A percentile compares a stretch with the other conserved stretches of the same genome.
Conservation (phyloP, 2,329 filamentous ascomycete genomes). For the Hymenoscyphus salicellus region DNA sequence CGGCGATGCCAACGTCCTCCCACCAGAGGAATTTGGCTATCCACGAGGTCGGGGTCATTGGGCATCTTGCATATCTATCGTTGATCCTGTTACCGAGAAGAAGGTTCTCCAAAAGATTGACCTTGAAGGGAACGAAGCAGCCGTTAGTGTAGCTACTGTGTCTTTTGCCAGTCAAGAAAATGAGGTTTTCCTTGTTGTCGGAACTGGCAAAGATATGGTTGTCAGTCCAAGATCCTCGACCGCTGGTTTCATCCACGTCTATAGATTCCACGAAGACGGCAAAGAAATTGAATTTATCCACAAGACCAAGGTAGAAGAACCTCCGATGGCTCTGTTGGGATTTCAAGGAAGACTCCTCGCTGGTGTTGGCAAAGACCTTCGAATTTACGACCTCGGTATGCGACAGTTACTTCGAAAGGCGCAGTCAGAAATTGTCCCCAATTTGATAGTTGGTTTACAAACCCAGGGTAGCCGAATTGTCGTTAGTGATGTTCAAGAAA, state of each 20-base stretch:
- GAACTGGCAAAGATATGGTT: slow-evolving; percentile 86
- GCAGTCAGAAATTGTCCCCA: slow-evolving; percentile 73
- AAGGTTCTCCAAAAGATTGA: slow-evolving; percentile 74
- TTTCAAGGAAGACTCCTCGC: slow-evolving; percentile 89
- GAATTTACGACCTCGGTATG: slow-evolving; percentile 91
- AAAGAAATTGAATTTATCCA: slow-evolving; percentile 89
- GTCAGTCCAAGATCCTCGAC: slow-evolving; percentile 72
- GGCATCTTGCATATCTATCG: slow-evolving; percentile 91
- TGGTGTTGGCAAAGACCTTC: slow-evolving; percentile 78
- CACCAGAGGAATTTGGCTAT: slow-evolving; percentile 84
- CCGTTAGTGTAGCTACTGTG: slow-evolving; percentile 79
- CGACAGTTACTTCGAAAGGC: slow-evolving; percentile 89
- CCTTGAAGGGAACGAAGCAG: slow-evolving; percentile 84
- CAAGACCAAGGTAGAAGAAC: slow-evolving; percentile 88
- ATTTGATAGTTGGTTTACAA: slow-evolving; percentile 83
- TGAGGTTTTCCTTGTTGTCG: slow-evolving; percentile 88
- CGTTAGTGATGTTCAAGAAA: slow-evolving; percentile 89
- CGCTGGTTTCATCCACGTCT: slow-evolving; percentile 86
- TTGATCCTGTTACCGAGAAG: slow-evolving; percentile 78
- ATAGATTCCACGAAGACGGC: slow-evolving; percentile 84
- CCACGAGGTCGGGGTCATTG: slow-evolving; percentile 80
- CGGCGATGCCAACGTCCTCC: slow-evolving; percentile 67
- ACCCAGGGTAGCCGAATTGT: slow-evolving; percentile 89
- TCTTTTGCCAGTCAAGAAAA: slow-evolving; percentile 85
- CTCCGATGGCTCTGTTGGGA: slow-evolving; percentile 81